Conservation (phyloP, 768 basidiomycete species). For the Leccinum ochraceum region DNA sequence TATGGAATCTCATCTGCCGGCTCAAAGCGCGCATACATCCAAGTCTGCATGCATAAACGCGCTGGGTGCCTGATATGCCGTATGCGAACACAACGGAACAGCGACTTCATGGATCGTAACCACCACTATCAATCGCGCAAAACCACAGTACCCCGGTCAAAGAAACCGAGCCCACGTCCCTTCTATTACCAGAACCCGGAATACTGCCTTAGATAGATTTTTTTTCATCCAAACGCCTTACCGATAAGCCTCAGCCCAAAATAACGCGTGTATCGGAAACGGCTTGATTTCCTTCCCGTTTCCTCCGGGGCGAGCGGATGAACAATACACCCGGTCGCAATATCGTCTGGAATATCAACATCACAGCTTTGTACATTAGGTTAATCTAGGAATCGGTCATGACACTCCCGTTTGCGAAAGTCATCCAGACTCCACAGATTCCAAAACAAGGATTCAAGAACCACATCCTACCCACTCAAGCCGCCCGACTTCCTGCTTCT, state of each 20-base stretch:
- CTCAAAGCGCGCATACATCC: background rate
- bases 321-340: background rate
- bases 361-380: background rate
- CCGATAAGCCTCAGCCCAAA: conserved; percentile 11
- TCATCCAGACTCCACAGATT: background rate
- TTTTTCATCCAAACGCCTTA: background rate
- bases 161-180: background rate
- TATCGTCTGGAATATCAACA: background rate
- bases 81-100: background rate
- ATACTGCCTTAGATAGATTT: background rate
- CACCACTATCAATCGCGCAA: background rate
- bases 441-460: background rate
- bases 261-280: background rate
- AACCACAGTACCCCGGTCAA: background rate
- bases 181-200: conserved; percentile 5
- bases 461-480: background rate
- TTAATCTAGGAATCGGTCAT: background rate
- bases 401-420: background rate
- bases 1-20: background rate
- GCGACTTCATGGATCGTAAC: background rate
- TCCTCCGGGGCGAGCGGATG: conserved; percentile 10
- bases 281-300: background rate
- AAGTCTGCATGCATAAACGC: background rate
- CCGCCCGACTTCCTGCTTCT: background rate
- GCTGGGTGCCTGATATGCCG: background rate